phyloP scores from a whole-genome alignment of 1,139 yeast species.

The Candida buenavistaensis region DNA sequence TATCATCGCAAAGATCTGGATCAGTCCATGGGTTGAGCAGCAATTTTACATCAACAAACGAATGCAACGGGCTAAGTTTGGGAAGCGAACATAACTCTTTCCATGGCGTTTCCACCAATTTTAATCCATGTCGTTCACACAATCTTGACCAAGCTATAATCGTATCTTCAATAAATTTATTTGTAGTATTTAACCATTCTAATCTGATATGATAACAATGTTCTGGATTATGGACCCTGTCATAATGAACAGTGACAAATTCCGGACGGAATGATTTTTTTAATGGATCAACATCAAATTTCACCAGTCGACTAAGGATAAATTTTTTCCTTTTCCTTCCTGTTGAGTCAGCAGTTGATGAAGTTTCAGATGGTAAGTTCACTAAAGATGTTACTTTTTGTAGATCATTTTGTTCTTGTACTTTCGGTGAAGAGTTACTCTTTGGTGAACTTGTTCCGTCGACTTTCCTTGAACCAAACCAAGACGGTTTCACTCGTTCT shows the following conservation, averaged over 20 bases:
- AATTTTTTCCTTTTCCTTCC: conserved; percentile 26
- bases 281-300: conserved; percentile 75
- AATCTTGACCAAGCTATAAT: conserved; percentile 76
- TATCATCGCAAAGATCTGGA: conserved; percentile 52
- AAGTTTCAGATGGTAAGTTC: conserved; percentile 28
- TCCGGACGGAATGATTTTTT: conserved; percentile 77
- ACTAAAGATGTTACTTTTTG: conserved; percentile 13
- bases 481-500: conserved; percentile 22
- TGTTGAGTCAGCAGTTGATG: conserved; percentile 35
- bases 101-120: conserved; percentile 92
- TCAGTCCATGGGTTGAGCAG: conserved; percentile 70
- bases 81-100: conserved; percentile 81
- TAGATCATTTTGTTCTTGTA: conserved; percentile 17
- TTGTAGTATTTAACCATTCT: conserved; percentile 92
- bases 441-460: conserved; percentile 19
- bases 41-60: conserved; percentile 68
- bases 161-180: conserved; percentile 87
- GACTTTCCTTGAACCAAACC: conserved; percentile 34
- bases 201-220: conserved; percentile 89
- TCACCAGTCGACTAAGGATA: conserved; percentile 59
- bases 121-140: conserved; percentile 84
- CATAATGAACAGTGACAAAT: conserved; percentile 80
- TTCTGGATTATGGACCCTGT: conserved; percentile 89
- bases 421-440: conserved; percentile 32
- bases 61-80: conserved; percentile 78